Evolutionary conservation across 164 flowering plant genomes (phyloP).

Genomic region (Amborella trichopoda): DNA sequence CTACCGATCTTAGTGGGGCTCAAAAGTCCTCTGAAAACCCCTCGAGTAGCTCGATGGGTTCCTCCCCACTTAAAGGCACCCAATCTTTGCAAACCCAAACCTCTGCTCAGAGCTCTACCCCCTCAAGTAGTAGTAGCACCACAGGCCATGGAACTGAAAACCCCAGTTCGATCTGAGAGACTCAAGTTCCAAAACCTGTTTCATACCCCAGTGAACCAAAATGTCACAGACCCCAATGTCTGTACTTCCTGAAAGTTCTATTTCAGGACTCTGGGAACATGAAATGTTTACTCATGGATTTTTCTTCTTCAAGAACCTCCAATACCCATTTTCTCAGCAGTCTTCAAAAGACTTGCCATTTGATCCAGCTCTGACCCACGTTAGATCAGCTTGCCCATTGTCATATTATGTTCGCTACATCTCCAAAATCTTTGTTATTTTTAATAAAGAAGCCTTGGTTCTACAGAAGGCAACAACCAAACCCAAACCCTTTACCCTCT

Average conservation of each 20-base stretch:
- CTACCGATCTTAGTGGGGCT: conserved; percentile 63
- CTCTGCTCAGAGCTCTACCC: conserved; percentile 27
- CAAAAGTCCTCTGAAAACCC: conserved; percentile 36
- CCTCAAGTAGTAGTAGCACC: conserved; percentile 25
- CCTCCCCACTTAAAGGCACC: no score
- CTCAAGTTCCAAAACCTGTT: conserved; percentile 6
- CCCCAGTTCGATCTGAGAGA: conserved; percentile 23
- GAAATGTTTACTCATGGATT: not conserved
- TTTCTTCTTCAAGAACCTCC: conserved; percentile 1
- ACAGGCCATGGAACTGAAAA: conserved; percentile 19
- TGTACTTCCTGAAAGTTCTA: not conserved
- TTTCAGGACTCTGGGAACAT: not conserved
- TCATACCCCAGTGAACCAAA: conserved; percentile 5
- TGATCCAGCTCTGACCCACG: conserved; percentile 15
- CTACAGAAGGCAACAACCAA: no score
- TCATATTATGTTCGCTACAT: conserved; percentile 16
- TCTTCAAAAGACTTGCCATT: conserved; percentile 18
- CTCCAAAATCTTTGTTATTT: conserved; percentile 12
- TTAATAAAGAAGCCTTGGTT: conserved; percentile 27
- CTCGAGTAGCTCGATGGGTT: conserved; percentile 51
- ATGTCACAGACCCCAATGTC: conserved; percentile 9
- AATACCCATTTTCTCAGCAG: conserved; percentile 4
- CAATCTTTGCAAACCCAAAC: conserved; percentile 35
- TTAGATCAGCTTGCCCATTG: conserved; percentile 12
- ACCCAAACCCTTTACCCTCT: no score